Evolutionary conservation across 2,329 filamentous ascomycete species (phyloP), one percentile per base, ranked within the genome.

Genomic region (Leptographium procerum): DNA sequence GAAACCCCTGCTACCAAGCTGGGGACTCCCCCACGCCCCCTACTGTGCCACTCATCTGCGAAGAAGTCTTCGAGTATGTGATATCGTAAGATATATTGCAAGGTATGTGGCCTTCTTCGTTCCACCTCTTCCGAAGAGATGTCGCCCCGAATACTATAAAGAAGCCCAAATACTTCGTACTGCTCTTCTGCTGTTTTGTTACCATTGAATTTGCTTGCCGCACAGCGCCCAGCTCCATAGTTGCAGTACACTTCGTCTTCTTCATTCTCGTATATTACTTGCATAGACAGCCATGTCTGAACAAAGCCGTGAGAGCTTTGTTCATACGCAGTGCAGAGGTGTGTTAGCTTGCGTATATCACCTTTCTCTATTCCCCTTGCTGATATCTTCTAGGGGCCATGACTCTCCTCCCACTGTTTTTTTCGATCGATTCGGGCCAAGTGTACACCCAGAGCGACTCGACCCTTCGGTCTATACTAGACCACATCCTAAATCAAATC

Each of bases 401-500:
- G 40, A 66, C 69, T 29, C 64, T 65, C 11, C 64, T 67, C 19
- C 61, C 68, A 10, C 59, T 62, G 13, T 63, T 63, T 59, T 65
- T 71, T 33, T 61, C 58, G 51, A 64, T 69, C 48, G 61, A 66
- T 52, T 59, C 61, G 14, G 67, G 68, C 56, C 64, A 65, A 36
- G 64, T 68, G 34, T 62, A 61, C 57, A 65, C 69, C 34, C 65
- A 66, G 36, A 56, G 63, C 2, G 68, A 69, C 22, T 59, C 62
- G 9, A 64, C 61, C 29, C 60, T 71, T 47, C 63, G 65, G 55
- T 60, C 62, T 55, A 64, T 69, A 36, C 64, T 69, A 52, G 45
- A 52, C 59, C 64, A 64, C 34, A 61, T 65, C 52, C 63, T 68
- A 56, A 28, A 54, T 60, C 60, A 64, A 45, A 62, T 67, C 59